Evolutionary conservation across 805 yeast genomes (phyloP).

Genomic region (Yarrowia alimentaria): DNA sequence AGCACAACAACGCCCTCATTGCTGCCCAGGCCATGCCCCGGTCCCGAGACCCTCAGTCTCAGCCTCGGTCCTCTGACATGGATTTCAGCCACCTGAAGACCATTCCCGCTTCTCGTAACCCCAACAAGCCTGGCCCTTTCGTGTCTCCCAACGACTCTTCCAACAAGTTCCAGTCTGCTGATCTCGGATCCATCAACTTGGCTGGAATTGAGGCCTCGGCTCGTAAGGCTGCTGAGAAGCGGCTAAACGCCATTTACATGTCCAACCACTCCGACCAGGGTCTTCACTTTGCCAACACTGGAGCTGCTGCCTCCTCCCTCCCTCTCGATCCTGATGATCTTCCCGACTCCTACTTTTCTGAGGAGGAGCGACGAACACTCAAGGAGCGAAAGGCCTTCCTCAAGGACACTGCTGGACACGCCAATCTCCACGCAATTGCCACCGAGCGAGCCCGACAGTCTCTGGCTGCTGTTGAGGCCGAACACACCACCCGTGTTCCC

Average conservation of each 20-base stretch:
- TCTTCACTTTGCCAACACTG: slow-evolving; percentile 32
- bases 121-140: slow-evolving; percentile 26
- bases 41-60: slow-evolving; percentile 27
- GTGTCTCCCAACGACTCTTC: slow-evolving; percentile 21
- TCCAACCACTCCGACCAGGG: slow-evolving; percentile 28
- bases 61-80: slow-evolving; percentile 22
- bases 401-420: slow-evolving; percentile 32
- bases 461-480: slow-evolving; percentile 44
- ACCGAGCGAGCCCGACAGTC: slow-evolving; percentile 48
- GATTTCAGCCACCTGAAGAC: slow-evolving; percentile 11
- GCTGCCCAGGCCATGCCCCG: slow-evolving; percentile 21
- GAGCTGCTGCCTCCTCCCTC: slow-evolving; percentile 31
- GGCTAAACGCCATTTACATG: slow-evolving; percentile 35
- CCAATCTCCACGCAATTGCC: slow-evolving; percentile 52
- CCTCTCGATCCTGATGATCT: slow-evolving; percentile 23
- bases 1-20: slow-evolving; percentile 21
- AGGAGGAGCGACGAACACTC: slow-evolving; percentile 31
- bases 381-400: slow-evolving; percentile 33
- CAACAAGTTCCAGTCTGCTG: slow-evolving; percentile 24
- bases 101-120: slow-evolving; percentile 21
- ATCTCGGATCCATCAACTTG: slow-evolving; percentile 26
- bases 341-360: slow-evolving; percentile 20
- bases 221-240: slow-evolving; percentile 37
- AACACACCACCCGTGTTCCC: slow-evolving; percentile 44
- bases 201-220: slow-evolving; percentile 38